Evolutionary conservation across 2,329 filamentous ascomycete species (phyloP), one percentile per base, ranked within the genome.

Genomic region (Apiospora marii): DNA sequence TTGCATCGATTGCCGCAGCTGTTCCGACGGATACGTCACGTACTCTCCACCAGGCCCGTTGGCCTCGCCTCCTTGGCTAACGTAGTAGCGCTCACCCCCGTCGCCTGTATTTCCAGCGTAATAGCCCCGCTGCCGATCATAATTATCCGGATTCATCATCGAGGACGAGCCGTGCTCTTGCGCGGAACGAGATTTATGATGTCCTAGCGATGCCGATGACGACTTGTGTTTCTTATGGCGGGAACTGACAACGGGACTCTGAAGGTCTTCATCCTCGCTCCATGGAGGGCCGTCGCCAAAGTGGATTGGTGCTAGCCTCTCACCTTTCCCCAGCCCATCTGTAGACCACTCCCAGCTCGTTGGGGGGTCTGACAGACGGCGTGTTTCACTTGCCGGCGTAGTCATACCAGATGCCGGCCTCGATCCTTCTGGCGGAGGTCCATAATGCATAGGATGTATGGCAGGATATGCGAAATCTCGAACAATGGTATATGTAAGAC

Each of bases 211-310:
- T 24, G 87, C 86, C 1, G 87, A 87, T 0, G 89, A 88, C 3
- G 92, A 94, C 82, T 94, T 97, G 83, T 95, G 92, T 83, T 96
- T 97, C 79, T 93, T 92, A 82, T 97, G 95, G 72, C 93, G 89
- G 51, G 93, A 93, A 76, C 93, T 94, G 19, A 95, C 94, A 24
- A 98, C 94, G 0, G 95, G 95, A 80, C 95, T 97, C 79, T 96
- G 94, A 61, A 98, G 87, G 82, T 98, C 96, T 78, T 98, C 95
- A 79, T 98, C 95, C 83, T 98, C 95, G 82, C 94, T 97, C 85
- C 95, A 98, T 2, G 95, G 96, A 30, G 95, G 95, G 0, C 95
- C 95, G 80, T 96, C 94, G 4, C 91, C 93, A 78, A 96, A 96
- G 68, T 94, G 90, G 80, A 96, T 95, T 27, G 93, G 93, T 13